These are phyloP conservation scores for Setomelanomma holmii DNA, from an alignment of 2,329 filamentous ascomycete genomes.

Conservation along the genomic window DNA sequence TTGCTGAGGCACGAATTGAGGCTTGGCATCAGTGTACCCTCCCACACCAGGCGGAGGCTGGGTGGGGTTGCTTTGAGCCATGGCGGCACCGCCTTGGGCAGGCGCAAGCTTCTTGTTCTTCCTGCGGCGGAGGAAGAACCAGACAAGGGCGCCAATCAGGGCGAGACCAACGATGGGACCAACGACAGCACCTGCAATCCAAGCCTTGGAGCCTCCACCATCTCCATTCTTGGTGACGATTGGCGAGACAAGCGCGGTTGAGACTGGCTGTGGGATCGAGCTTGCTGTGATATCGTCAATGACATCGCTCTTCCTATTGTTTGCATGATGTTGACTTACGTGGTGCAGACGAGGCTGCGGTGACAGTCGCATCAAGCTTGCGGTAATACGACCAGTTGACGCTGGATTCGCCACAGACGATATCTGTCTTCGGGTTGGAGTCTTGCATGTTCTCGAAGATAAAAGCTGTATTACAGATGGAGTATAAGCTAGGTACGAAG, in stretches of 20 bases:
- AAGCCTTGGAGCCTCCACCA: constrained; percentile 23
- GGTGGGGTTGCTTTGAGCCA: constrained; percentile 11
- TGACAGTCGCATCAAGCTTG: constrained; percentile 17
- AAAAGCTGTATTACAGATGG: constrained; percentile 34
- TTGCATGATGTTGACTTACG: background rate
- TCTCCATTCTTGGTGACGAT: background rate
- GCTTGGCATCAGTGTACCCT: constrained; percentile 26
- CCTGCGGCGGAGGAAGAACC: constrained; percentile 25
- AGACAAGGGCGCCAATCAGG: constrained; percentile 21
- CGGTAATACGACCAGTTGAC: constrained; percentile 35
- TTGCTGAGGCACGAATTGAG: constrained; percentile 14
- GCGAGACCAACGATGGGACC: constrained; percentile 32
- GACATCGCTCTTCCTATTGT: background rate
- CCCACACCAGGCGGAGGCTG: constrained; percentile 20
- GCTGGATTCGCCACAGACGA: constrained; percentile 29
- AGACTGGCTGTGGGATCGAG: constrained; percentile 1
- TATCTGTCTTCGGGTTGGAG: constrained; percentile 28
- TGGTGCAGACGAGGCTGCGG: constrained; percentile 10
- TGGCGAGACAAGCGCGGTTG: background rate
- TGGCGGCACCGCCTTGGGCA: constrained; percentile 16
- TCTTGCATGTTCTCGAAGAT: constrained; percentile 32
- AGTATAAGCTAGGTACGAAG: too few species aligned
- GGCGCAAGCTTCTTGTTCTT: constrained; percentile 22
- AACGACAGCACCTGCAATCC: constrained; percentile 40
- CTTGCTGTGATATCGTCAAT: background rate